phyloP scores from a whole-genome alignment of 1,284 basidiomycete genomes.

The Kalmanozyma brasiliensis region DNA sequence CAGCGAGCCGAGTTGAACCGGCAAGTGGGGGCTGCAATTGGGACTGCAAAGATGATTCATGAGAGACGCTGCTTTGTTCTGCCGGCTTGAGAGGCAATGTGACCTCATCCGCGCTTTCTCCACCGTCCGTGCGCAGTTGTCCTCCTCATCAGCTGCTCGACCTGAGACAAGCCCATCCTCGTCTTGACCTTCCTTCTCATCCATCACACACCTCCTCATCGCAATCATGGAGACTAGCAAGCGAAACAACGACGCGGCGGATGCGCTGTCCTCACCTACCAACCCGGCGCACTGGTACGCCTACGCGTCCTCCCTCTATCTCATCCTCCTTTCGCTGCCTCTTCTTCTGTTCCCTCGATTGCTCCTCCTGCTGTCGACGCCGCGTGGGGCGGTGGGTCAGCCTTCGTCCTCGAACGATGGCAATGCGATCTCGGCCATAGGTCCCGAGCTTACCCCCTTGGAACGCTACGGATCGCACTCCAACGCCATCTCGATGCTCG shows the following conservation, averaged over 20 bases:
- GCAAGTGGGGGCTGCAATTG: too few relatives aligned
- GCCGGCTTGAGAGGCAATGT: constrained; percentile 5
- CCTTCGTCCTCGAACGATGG: constrained; percentile 9
- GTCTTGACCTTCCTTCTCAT: neutral
- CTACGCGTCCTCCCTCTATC: constrained; percentile 39
- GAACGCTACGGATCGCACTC: constrained; percentile 39
- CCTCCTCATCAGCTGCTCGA: too few relatives aligned
- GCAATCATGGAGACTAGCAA: constrained; percentile 26
- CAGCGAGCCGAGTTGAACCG: too few relatives aligned
- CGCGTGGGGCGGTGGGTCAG: constrained; percentile 43
- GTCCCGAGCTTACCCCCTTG: constrained; percentile 46
- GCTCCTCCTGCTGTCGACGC: constrained; percentile 43
- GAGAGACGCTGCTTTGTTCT: neutral
- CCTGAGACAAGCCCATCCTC: too few relatives aligned
- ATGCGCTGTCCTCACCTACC: constrained; percentile 38
- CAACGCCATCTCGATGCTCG: constrained; percentile 42
- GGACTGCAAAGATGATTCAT: constrained; percentile 15
- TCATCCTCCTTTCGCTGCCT: constrained; percentile 39
- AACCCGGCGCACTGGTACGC: constrained; percentile 54
- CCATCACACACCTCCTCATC: neutral
- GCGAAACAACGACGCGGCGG: constrained; percentile 17
- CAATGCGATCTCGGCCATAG: constrained; percentile 31
- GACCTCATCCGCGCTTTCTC: constrained; percentile 15
- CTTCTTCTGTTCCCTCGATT: constrained; percentile 44
- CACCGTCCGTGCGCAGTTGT: constrained; percentile 25